A percentile compares a stretch with the other conserved stretches of the same genome.
These are phyloP conservation scores for Lentinus tigrinus DNA, from an alignment of 768 basidiomycete genomes.

Conservation along the genomic window DNA sequence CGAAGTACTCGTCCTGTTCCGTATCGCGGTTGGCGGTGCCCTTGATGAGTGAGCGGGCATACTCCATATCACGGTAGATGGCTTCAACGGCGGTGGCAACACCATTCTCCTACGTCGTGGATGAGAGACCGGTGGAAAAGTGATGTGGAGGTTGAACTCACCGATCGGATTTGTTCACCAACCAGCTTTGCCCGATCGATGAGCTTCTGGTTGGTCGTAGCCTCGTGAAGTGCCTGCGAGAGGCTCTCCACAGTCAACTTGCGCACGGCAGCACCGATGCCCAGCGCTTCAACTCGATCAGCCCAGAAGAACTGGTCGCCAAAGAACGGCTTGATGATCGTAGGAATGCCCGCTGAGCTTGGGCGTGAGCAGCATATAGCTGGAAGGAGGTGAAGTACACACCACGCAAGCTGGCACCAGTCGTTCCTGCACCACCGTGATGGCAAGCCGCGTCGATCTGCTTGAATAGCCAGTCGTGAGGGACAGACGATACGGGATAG, in stretches of 20 bases:
- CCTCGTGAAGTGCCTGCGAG: conserved; percentile 72
- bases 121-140: background rate
- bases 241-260: conserved; percentile 81
- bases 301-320: conserved; percentile 99
- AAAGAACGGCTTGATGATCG: conserved; percentile 96
- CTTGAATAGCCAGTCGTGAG: conserved; percentile 95
- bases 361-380: background rate
- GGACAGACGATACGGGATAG: conserved; percentile 80
- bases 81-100: conserved; percentile 90
- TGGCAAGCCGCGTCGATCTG: conserved; percentile 96
- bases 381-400: conserved; percentile 18
- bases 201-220: conserved; percentile 88
- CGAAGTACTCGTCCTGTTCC: conserved; percentile 23
- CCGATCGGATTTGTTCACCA: conserved; percentile 85
- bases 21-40: conserved; percentile 32
- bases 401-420: conserved; percentile 93
- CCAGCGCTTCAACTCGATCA: conserved; percentile 94
- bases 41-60: conserved; percentile 86
- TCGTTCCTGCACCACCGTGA: conserved; percentile 96
- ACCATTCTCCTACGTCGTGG: conserved; percentile 76
- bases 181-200: conserved; percentile 80
- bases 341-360: conserved; percentile 80
- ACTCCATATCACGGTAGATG: conserved; percentile 95
- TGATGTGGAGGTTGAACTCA: conserved; percentile 34
- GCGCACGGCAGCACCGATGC: conserved; percentile 84